phyloP scores from a whole-genome alignment of 2,329 filamentous ascomycete genomes.

The Arthrobotrys iridis region DNA sequence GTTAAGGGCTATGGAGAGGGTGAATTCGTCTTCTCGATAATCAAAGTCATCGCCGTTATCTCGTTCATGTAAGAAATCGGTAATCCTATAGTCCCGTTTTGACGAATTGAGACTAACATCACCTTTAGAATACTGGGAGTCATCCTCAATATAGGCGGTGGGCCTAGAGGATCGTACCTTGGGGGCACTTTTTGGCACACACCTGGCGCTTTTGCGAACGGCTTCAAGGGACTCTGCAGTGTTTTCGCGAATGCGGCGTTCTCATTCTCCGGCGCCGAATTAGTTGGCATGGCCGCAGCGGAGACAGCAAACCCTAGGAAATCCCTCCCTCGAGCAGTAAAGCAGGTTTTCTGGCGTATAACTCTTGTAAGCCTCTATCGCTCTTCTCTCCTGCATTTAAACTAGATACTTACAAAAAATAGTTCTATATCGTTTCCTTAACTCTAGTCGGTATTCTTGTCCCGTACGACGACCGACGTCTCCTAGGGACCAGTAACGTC shows the following conservation, averaged over 20 bases:
- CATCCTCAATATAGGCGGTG: slow-evolving; percentile 84
- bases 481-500: slow-evolving; percentile 69
- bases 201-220: slow-evolving; percentile 85
- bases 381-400: not conserved
- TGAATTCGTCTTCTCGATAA: slow-evolving; percentile 84
- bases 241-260: slow-evolving; percentile 82
- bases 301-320: slow-evolving; percentile 83
- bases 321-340: slow-evolving; percentile 84
- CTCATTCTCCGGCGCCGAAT: slow-evolving; percentile 78
- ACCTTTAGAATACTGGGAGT: slow-evolving; percentile 78
- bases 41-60: slow-evolving; percentile 87
- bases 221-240: slow-evolving; percentile 83
- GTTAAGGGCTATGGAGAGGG: slow-evolving; percentile 90
- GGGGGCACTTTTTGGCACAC: slow-evolving; percentile 79
- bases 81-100: not conserved
- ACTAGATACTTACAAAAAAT: slow-evolving; percentile 9
- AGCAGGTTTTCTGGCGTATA: slow-evolving; percentile 96
- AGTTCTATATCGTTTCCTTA: slow-evolving; percentile 85
- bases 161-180: slow-evolving; percentile 77
- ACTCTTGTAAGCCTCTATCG: slow-evolving; percentile 64
- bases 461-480: slow-evolving; percentile 73
- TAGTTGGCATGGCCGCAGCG: slow-evolving; percentile 79
- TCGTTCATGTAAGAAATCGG: slow-evolving; percentile 77
- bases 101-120: slow-evolving; percentile 54
- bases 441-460: slow-evolving; percentile 84